These are phyloP conservation scores for Cercospora zeae-maydis DNA, from an alignment of 2,329 filamentous ascomycete species.

Conservation along the genomic window DNA sequence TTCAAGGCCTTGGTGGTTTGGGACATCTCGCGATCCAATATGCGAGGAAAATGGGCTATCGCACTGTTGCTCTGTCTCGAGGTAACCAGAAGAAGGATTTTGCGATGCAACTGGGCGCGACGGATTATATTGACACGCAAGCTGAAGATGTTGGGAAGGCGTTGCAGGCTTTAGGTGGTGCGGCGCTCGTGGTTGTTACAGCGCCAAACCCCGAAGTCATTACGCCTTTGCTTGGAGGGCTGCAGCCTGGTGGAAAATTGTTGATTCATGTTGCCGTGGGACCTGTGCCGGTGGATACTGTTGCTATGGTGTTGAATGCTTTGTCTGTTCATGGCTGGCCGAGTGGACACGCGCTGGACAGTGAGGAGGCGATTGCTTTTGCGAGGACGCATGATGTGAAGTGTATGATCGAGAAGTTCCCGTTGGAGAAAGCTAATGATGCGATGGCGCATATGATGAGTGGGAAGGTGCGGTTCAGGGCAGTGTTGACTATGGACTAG, in stretches of 20 bases:
- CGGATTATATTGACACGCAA: constrained; percentile 55
- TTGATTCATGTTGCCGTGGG: constrained; percentile 55
- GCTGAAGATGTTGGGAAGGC: constrained; percentile 49
- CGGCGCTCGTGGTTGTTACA: constrained; percentile 59
- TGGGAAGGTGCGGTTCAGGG: constrained; percentile 51
- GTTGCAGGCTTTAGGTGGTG: constrained; percentile 59
- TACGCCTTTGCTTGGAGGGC: constrained; percentile 51
- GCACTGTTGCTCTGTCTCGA: constrained; percentile 51
- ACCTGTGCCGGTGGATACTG: constrained; percentile 44
- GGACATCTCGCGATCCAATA: constrained; percentile 55
- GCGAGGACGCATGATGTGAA: constrained; percentile 48
- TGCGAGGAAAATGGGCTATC: constrained; percentile 51
- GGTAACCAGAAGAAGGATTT: constrained; percentile 52
- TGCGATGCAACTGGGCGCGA: constrained; percentile 54
- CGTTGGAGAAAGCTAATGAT: constrained; percentile 49
- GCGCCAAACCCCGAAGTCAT: constrained; percentile 59
- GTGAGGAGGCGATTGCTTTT: constrained; percentile 53
- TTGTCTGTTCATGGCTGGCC: constrained; percentile 52
- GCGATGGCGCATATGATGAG: constrained; percentile 50
- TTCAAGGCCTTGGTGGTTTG: constrained; percentile 50
- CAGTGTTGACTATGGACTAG: constrained; percentile 50
- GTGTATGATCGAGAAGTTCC: constrained; percentile 54
- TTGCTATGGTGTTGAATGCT: constrained; percentile 46
- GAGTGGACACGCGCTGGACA: constrained; percentile 51
- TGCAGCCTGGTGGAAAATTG: constrained; percentile 56